phyloP scores from a whole-genome alignment of 2,329 filamentous ascomycete species.

The Cercospora nicotianae region DNA sequence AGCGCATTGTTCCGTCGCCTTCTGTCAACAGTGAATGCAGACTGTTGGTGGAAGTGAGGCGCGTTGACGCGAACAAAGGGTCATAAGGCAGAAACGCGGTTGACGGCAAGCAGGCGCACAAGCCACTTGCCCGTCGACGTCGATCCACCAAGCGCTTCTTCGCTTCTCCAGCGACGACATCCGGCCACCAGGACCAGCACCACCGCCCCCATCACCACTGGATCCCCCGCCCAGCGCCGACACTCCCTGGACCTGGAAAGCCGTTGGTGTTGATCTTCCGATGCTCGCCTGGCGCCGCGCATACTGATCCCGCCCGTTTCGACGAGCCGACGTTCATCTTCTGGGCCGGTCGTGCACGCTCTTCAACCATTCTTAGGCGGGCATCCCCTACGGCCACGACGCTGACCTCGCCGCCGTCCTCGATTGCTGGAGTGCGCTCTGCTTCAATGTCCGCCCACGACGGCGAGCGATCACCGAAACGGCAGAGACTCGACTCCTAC shows the following conservation, averaged over 20 bases:
- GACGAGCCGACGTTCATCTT: conserved; percentile 3
- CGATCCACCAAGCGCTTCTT: not conserved
- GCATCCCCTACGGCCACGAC: conserved; percentile 15
- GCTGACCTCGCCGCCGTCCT: conserved; percentile 4
- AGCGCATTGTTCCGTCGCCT: not conserved
- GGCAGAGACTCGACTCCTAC: conserved; percentile 43
- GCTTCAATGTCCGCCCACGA: conserved; percentile 34
- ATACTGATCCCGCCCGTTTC: conserved; percentile 6
- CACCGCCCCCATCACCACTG: not conserved
- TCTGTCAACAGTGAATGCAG: not conserved
- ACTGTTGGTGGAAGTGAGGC: not conserved
- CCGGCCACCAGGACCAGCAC: not conserved
- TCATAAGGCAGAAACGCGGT: not conserved
- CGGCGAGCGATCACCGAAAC: conserved; percentile 40
- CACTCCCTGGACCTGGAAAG: not conserved
- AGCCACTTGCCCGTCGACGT: not conserved
- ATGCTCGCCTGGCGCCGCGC: conserved; percentile 6
- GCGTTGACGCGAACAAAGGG: not conserved
- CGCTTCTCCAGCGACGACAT: not conserved
- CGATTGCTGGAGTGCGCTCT: not conserved
- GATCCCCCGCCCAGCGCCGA: not conserved
- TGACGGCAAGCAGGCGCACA: not conserved
- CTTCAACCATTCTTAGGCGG: conserved; percentile 19
- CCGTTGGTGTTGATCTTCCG: conserved; percentile 1
- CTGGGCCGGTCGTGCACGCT: conserved; percentile 7